These are phyloP conservation scores for Exophiala alcalophila DNA, from an alignment of 2,329 filamentous ascomycete genomes.

Conservation along the genomic window DNA sequence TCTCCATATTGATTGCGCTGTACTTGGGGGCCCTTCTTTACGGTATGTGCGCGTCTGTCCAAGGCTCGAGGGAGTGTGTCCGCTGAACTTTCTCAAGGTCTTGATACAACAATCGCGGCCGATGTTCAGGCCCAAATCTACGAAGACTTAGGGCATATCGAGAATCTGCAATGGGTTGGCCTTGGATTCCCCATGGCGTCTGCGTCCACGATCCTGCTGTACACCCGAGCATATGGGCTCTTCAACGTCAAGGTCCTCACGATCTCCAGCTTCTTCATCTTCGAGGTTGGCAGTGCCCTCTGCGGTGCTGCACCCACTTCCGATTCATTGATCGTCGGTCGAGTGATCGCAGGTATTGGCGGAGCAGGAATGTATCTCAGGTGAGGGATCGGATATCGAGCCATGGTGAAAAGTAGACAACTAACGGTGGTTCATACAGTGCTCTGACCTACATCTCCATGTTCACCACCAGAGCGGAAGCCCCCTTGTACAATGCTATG, in stretches of 20 bases:
- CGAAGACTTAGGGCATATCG: constrained; percentile 37
- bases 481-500: constrained; percentile 36
- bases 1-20: constrained; percentile 4
- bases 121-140: constrained; percentile 47
- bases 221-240: constrained; percentile 40
- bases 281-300: constrained; percentile 36
- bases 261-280: constrained; percentile 33
- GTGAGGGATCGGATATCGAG: no score
- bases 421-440: no score
- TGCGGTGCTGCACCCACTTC: constrained; percentile 48
- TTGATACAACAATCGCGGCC: constrained; percentile 50
- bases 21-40: constrained; percentile 28
- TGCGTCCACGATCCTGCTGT: constrained; percentile 39
- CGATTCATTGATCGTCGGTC: constrained; percentile 46
- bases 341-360: constrained; percentile 37
- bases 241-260: constrained; percentile 49
- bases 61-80: no score
- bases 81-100: no score
- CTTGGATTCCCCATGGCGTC: constrained; percentile 45
- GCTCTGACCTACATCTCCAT: constrained; percentile 32
- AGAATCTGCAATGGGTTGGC: constrained; percentile 45
- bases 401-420: no score
- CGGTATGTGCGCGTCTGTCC: no score
- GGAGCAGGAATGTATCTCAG: constrained; percentile 34
- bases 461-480: constrained; percentile 28